These are phyloP conservation scores for Ogataea hybrid DNA, from an alignment of 1,139 yeast species.

Conservation along the genomic window DNA sequence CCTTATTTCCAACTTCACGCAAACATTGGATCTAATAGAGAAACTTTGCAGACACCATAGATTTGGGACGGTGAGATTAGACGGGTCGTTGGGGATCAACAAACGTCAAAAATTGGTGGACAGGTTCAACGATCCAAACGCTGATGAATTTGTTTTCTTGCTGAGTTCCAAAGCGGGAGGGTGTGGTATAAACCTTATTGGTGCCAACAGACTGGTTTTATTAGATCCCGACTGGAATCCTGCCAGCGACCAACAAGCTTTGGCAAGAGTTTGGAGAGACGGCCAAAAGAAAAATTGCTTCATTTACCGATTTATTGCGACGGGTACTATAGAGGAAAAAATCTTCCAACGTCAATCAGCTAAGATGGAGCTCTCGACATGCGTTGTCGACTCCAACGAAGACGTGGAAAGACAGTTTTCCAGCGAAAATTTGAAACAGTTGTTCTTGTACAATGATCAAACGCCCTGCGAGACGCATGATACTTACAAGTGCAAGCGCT, in stretches of 20 bases:
- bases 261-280: conserved; percentile 98
- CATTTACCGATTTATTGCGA: conserved; percentile 87
- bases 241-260: conserved; percentile 96
- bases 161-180: conserved; percentile 98
- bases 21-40: conserved; percentile 88
- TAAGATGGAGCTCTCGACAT: conserved; percentile 88
- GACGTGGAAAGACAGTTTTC: conserved; percentile 93
- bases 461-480: conserved; percentile 92
- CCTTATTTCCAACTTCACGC: conserved; percentile 89
- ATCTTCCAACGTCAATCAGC: conserved; percentile 96
- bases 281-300: conserved; percentile 97
- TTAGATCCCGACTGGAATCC: conserved; percentile 99
- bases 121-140: conserved; percentile 84
- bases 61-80: conserved; percentile 82
- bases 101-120: conserved; percentile 94
- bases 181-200: conserved; percentile 95
- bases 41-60: conserved; percentile 71
- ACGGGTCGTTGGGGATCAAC: conserved; percentile 89
- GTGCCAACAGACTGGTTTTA: conserved; percentile 86
- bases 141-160: conserved; percentile 82
- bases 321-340: conserved; percentile 96
- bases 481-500: conserved; percentile 84
- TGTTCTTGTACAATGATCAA: conserved; percentile 67
- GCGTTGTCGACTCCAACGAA: conserved; percentile 95
- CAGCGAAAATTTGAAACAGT: conserved; percentile 70